Evolutionary conservation across 306 rosid genomes (phyloP).

Genomic region (Fagus sylvatica): DNA sequence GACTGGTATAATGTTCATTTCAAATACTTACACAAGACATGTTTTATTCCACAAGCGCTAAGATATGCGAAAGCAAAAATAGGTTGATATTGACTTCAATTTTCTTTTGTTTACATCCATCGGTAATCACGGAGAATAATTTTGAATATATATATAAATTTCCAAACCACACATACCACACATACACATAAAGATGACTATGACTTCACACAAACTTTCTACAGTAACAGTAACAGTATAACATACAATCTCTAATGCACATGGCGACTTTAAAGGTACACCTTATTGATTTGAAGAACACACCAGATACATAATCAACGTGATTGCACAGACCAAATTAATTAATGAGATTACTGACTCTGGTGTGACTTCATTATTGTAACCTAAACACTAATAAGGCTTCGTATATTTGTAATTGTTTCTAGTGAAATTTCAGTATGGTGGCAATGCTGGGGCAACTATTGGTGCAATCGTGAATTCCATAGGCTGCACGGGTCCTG

Average conservation of each 20-base stretch:
- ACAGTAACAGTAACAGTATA: too few relatives aligned
- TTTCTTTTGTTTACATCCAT: too few relatives aligned
- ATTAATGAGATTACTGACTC: background rate
- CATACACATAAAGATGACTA: background rate
- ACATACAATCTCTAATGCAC: background rate
- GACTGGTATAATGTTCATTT: too few relatives aligned
- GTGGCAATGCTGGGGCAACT: constrained; percentile 36
- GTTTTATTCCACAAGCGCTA: too few relatives aligned
- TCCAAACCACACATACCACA: background rate
- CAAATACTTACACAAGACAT: too few relatives aligned
- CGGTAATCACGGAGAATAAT: background rate
- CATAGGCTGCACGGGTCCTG: constrained; percentile 7
- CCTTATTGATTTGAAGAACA: background rate
- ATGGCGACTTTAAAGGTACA: background rate
- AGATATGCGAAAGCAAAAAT: too few relatives aligned
- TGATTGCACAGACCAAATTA: background rate
- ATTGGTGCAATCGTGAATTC: constrained; percentile 3
- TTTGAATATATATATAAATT: background rate
- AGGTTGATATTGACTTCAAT: background rate
- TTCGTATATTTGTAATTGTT: constrained; percentile 2
- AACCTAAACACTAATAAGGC: background rate
- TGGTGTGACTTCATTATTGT: constrained; percentile 4
- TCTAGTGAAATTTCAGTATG: constrained; percentile 3
- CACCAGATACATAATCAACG: background rate
- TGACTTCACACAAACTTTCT: background rate